Evolutionary conservation across 352 stramenopile species (phyloP), one percentile per base, ranked within the genome.

Genomic region (Globisporangium alternatum): DNA sequence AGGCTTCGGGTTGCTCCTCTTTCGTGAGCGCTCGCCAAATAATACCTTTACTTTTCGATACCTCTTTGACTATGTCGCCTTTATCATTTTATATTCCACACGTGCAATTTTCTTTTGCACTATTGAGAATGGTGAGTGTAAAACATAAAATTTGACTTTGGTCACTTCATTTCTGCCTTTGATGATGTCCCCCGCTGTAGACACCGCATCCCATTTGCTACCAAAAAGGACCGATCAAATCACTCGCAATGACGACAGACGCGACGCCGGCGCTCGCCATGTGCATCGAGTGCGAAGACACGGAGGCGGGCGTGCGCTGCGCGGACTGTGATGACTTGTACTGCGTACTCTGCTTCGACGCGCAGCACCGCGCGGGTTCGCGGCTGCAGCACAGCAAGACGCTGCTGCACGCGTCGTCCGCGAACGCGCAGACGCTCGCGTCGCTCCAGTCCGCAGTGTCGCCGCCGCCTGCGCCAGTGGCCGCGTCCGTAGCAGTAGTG

Each of bases 211-310:
- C n/a, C n/a, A n/a, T n/a, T n/a, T n/a, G n/a, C n/a, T n/a, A n/a
- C n/a, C n/a, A n/a, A n/a, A n/a, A n/a, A n/a, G n/a, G n/a, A n/a
- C n/a, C n/a, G n/a, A n/a, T 37, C 1, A 37, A 37, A 5, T 37
- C 31, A n/a, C n/a, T 39, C 33, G 56, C 51, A 35, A 44, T 53
- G 49, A 56, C 28, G 2, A 56, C 28, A 12, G 44, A 52, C 28
- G 58, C 47, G 33, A 77, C 75, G 13, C 25, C 25, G 71, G 41
- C 62, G 49, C 15, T 63, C 62, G 58, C 47, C 12, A 86, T 90
- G 77, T 96, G 86, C 74, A 71, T 94, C 57, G 86, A 96, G 56
- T 96, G 88, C 68, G 86, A 95, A 62, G 86, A 95, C 65, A 91
- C 86, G 37, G 75, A 77, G 56, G 88, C 88, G 0, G 80, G 78